Percentiles rank a stretch among this genome's conserved stretches.
Conservation (phyloP, 805 yeast species). For the Saturnispora bothae region DNA sequence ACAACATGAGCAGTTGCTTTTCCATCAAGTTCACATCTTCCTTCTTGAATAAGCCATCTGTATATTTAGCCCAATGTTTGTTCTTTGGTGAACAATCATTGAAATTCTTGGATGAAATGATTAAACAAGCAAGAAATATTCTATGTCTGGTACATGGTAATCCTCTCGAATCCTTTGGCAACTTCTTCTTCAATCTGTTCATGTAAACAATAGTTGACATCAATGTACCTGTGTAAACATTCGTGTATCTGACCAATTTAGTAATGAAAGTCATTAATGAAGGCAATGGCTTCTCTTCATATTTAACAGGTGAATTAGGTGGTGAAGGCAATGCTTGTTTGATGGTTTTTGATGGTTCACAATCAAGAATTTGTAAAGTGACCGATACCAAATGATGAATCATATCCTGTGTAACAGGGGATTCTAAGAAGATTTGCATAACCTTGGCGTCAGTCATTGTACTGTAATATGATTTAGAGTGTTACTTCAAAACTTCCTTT, state of each 20-base stretch:
- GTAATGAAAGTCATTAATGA: conserved; percentile 68
- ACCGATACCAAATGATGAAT: conserved; percentile 56
- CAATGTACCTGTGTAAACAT: conserved; percentile 72
- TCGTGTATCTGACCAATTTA: conserved; percentile 60
- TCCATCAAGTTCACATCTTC: conserved; percentile 76
- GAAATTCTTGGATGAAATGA: conserved; percentile 62
- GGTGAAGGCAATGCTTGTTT: conserved; percentile 26
- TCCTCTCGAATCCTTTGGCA: conserved; percentile 67
- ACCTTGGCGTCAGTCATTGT: conserved; percentile 44
- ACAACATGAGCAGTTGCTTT: conserved; percentile 55
- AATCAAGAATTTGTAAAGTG: conserved; percentile 59
- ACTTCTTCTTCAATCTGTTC: conserved; percentile 45
- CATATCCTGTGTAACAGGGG: conserved; percentile 70
- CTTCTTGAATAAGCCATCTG: conserved; percentile 58
- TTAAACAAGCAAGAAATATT: conserved; percentile 63
- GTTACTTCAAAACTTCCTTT: too few species aligned
- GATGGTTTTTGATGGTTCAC: conserved; percentile 32
- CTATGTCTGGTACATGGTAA: conserved; percentile 74
- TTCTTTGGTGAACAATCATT: conserved; percentile 74
- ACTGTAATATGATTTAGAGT: neutral
- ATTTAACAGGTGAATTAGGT: conserved; percentile 24
- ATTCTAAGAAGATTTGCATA: conserved; percentile 43
- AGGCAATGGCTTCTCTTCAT: conserved; percentile 39
- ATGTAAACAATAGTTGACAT: conserved; percentile 63
- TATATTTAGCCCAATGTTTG: conserved; percentile 68